phyloP scores from a whole-genome alignment of 495 filamentous ascomycete species.

The Staphylotrichum tortipilum region DNA sequence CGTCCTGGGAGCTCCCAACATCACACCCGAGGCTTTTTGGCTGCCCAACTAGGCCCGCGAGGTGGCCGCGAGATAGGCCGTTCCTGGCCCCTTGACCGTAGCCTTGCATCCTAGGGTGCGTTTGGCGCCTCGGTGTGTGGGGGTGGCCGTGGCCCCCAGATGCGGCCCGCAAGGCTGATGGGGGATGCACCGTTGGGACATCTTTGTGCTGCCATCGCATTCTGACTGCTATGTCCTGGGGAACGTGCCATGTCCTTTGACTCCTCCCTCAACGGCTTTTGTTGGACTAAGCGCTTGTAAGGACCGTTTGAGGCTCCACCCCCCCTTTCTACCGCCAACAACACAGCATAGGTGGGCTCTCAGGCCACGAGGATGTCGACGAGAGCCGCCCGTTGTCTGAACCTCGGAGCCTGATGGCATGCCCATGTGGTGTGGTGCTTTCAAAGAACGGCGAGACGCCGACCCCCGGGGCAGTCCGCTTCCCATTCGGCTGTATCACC shows the following conservation, averaged over 20 bases:
- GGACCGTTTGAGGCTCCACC: not conserved
- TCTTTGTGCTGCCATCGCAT: not conserved
- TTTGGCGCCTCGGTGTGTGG: too few relatives aligned
- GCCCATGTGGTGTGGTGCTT: too few relatives aligned
- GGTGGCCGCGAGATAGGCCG: not conserved
- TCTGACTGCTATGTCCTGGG: not conserved
- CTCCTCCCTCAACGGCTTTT: too few relatives aligned
- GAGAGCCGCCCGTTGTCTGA: too few relatives aligned
- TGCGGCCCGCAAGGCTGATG: not conserved
- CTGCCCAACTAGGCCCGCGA: too few relatives aligned
- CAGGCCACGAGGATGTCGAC: not conserved
- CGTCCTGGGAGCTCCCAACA: not conserved
- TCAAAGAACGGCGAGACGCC: too few relatives aligned
- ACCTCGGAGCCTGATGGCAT: too few relatives aligned
- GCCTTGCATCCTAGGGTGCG: too few relatives aligned
- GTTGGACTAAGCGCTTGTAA: not conserved
- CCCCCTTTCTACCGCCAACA: not conserved
- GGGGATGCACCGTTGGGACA: not conserved
- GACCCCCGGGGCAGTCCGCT: too few relatives aligned
- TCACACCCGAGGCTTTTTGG: not conserved
- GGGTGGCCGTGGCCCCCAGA: not conserved
- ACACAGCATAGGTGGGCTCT: too few relatives aligned
- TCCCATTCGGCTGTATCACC: not conserved
- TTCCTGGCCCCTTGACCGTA: too few relatives aligned
- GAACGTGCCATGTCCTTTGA: not conserved